Evolutionary conservation across 768 basidiomycete species (phyloP), one percentile per base, ranked within the genome.

Genomic region (Mycena metata): DNA sequence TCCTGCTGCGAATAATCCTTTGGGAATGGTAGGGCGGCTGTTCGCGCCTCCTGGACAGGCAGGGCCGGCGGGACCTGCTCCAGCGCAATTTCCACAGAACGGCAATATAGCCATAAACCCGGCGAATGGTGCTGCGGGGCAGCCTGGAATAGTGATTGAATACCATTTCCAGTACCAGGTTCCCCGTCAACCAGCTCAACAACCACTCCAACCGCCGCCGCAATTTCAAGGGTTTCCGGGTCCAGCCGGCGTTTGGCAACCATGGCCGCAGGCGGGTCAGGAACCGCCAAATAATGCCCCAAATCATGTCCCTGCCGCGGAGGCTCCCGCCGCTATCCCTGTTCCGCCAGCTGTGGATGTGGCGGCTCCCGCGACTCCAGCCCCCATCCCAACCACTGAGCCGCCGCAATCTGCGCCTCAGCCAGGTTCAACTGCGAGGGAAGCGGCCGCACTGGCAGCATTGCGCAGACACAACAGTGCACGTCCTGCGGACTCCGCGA

Each of bases 391-490:
- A 39, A 35, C 51, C 43, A 47, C 66, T 36, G 62, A 61, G 33
- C 59, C 36, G 12, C 39, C 39, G 9, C 39, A 39, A 39, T 45
- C 72, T 47, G 19, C 56, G 16, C 33, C 63, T 47, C 49, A 60
- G 23, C 9, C 62, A 46, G 64, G 49, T 30, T 67, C 75, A 56
- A 77, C 80, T 41, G 82, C 87, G 17, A 72, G 83, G 67, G 83
- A 84, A 47, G 90, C 90, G 2, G 92, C 93, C 23, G 90, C 89
- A 42, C 82, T 84, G 43, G 93, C 94, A 15, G 91, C 92, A 4
- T 70, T 92, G 66, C 85, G 86, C 66, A 84, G 92, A 64, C 76
- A 83, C 51, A 79, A 75, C 42, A 67, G 57, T 42, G 72, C 65
- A 46, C 60, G 72, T 43, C 67, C 75, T 9, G 35, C 59, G 21